phyloP scores from a whole-genome alignment of 2,329 filamentous ascomycete genomes.

The Verticillium nubilum region DNA sequence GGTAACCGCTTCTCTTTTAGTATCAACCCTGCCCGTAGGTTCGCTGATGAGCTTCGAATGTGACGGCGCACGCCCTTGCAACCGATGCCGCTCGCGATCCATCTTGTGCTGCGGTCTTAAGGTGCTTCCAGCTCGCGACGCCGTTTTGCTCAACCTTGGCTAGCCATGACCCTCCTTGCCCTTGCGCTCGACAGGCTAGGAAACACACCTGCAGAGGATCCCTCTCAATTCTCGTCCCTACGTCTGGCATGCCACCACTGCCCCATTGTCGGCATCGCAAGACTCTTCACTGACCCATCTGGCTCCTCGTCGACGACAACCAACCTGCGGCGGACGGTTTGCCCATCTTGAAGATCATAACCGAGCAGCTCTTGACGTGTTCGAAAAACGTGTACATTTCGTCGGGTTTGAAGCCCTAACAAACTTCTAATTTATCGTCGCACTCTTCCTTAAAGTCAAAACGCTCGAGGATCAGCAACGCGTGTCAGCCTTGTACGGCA shows the following conservation, averaged over 20 bases:
- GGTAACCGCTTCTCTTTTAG: background rate
- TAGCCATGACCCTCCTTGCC: too few relatives aligned
- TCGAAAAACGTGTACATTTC: background rate
- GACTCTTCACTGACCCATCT: background rate
- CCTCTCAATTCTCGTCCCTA: background rate
- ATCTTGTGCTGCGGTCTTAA: background rate
- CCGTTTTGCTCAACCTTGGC: background rate
- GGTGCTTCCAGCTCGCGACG: background rate
- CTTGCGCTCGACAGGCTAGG: background rate
- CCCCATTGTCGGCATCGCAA: background rate
- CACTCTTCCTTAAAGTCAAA: background rate
- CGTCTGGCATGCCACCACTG: background rate
- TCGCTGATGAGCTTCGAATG: background rate
- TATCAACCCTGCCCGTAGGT: too few relatives aligned
- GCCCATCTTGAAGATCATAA: background rate
- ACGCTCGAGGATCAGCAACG: background rate
- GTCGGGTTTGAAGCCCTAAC: background rate
- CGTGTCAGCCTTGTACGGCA: background rate
- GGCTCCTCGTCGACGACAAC: background rate
- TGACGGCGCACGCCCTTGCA: background rate
- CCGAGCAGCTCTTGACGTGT: background rate
- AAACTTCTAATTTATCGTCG: background rate
- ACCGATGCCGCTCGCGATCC: background rate
- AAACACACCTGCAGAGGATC: background rate
- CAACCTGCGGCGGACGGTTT: background rate